Evolutionary conservation across 495 filamentous ascomycete species (phyloP), one percentile per base, ranked within the genome.

Genomic region (Penicillium crystallinum): DNA sequence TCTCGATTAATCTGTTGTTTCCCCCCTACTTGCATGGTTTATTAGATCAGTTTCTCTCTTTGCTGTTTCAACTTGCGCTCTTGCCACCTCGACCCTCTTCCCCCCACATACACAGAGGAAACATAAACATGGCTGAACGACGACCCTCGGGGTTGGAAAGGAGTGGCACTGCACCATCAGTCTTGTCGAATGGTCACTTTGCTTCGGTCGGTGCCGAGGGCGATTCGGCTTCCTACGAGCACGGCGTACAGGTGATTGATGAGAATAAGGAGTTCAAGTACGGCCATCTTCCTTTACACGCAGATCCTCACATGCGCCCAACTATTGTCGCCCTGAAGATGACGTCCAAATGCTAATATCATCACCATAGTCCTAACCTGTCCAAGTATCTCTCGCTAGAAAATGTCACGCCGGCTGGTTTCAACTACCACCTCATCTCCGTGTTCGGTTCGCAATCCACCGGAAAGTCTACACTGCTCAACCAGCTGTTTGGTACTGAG

Each of bases 401-500:
- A 69, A 80, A 86, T 60, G 82, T 95, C 65, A 85, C 88, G 29
- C 80, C 85, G 43, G 83, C 89, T 53, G 93, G 93, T 63, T 98
- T 98, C 82, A 96, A 96, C 70, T 98, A 98, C 71, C 93, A 98
- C 67, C 83, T 98, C 54, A 96, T 98, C 56, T 96, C 92, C 56
- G 93, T 98, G 57, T 98, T 98, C 71, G 93, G 93, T 25, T 96
- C 91, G 23, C 93, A 98, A 76, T 97, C 95, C 41, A 98, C 93
- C 7, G 93, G 93, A 48, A 98, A 98, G 77, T 97, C 92, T 12
- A 98, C 93, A 22, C 79, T 98, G 17, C 84, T 98, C 52, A 98
- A 98, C 74, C 79, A 92, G 70, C 81, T 98, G 29, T 98, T 98
- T 66, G 90, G 90, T 46, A 98, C 93, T 40, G 78, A 91, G 50